A percentile compares a stretch with the other conserved stretches of the same genome.
Evolutionary conservation across 495 filamentous ascomycete genomes (phyloP).

Genomic region (Neurospora hispaniola): DNA sequence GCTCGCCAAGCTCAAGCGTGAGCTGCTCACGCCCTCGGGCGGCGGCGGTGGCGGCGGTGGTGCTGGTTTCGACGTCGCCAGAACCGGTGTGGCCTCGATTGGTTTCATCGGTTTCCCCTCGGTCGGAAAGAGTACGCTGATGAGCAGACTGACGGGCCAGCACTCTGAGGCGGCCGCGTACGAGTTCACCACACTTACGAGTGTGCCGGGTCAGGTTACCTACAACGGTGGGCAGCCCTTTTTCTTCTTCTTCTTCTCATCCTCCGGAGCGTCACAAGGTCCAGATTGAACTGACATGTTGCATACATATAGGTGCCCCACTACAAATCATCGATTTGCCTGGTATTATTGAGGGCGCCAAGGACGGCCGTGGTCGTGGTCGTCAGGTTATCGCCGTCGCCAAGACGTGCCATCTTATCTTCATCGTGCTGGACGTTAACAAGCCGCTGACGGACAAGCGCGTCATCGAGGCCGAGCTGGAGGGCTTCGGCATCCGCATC

Average conservation of each 20-base stretch:
- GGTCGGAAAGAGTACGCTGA: conserved; percentile 94
- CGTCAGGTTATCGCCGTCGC: conserved; percentile 97
- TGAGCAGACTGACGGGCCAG: conserved; percentile 88
- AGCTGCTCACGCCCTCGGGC: conserved; percentile 76
- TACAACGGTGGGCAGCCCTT: conserved; percentile 59
- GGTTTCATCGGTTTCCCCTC: conserved; percentile 86
- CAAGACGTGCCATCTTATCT: conserved; percentile 97
- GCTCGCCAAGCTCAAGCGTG: conserved; percentile 92
- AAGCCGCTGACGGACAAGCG: conserved; percentile 96
- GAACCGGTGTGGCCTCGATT: conserved; percentile 94
- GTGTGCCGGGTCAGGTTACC: conserved; percentile 88
- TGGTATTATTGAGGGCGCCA: conserved; percentile 97
- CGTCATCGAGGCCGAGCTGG: conserved; percentile 91
- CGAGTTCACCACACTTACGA: conserved; percentile 97
- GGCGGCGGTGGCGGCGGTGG: conserved; percentile 76
- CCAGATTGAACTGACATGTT: background rate
- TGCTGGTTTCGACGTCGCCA: conserved; percentile 94
- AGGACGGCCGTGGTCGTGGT: conserved; percentile 96
- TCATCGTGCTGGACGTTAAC: conserved; percentile 97
- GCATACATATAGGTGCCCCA: conserved; percentile 52
- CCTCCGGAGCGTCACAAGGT: background rate
- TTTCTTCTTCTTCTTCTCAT: background rate
- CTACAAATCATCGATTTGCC: conserved; percentile 98
- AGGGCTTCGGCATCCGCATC: conserved; percentile 95
- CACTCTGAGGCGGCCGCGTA: conserved; percentile 96